Percentiles rank a stretch among this genome's conserved stretches.
Evolutionary conservation across 2,329 filamentous ascomycete genomes (phyloP).

Genomic region (Aspergillus jensenii): DNA sequence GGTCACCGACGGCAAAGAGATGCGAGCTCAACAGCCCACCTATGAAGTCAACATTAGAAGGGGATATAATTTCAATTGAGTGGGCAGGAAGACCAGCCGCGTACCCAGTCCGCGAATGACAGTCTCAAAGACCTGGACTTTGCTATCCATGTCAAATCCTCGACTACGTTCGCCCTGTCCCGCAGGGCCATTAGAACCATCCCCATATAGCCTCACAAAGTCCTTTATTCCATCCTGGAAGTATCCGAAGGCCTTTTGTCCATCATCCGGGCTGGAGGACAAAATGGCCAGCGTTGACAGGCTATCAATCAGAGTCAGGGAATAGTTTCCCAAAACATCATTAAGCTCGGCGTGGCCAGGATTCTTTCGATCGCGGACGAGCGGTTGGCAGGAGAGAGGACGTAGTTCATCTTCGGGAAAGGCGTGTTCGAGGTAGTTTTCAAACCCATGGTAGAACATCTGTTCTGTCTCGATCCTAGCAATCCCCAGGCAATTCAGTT

Average conservation of each 20-base stretch:
- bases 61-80: neutral
- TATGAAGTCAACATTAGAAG: slow-evolving; percentile 8
- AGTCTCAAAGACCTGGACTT: slow-evolving; percentile 98
- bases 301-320: slow-evolving; percentile 90
- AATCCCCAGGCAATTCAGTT: neutral
- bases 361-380: slow-evolving; percentile 80
- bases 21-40: slow-evolving; percentile 91
- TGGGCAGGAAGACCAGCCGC: slow-evolving; percentile 4
- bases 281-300: slow-evolving; percentile 91
- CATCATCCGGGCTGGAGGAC: slow-evolving; percentile 62
- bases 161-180: slow-evolving; percentile 71
- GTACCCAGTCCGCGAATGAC: slow-evolving; percentile 75
- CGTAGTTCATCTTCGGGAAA: slow-evolving; percentile 96
- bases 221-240: slow-evolving; percentile 79
- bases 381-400: slow-evolving; percentile 77
- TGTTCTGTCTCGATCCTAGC: slow-evolving; percentile 51
- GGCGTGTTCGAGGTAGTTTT: slow-evolving; percentile 90
- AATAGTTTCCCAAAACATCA: slow-evolving; percentile 96
- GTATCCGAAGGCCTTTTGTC: slow-evolving; percentile 63
- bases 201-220: slow-evolving; percentile 81
- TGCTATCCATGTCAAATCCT: slow-evolving; percentile 94
- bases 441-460: slow-evolving; percentile 96
- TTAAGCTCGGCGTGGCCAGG: slow-evolving; percentile 83
- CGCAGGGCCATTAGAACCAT: slow-evolving; percentile 68
- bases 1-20: slow-evolving; percentile 83